Evolutionary conservation across 164 flowering plant species (phyloP).

Genomic region (Sedum album): DNA sequence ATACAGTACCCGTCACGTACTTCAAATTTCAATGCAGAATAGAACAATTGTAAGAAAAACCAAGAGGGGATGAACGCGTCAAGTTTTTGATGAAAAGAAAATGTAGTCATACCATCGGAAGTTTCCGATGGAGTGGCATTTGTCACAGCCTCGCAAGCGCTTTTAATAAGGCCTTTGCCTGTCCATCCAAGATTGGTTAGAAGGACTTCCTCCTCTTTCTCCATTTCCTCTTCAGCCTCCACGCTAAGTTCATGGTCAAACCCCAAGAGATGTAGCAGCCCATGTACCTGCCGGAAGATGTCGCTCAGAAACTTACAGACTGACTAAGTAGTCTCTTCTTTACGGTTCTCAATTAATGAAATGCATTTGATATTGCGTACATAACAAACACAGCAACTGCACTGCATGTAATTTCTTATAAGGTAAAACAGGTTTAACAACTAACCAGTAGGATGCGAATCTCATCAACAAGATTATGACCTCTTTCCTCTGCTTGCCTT

Average conservation of each 20-base stretch:
- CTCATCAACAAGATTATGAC: constrained; percentile 86
- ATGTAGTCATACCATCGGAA: constrained; percentile 42
- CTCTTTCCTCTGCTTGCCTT: constrained; percentile 91
- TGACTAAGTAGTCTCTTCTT: neutral
- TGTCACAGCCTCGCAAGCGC: constrained; percentile 52
- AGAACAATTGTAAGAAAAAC: neutral
- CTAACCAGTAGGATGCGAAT: constrained; percentile 88
- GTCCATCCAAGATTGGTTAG: constrained; percentile 80
- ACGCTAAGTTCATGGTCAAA: constrained; percentile 95
- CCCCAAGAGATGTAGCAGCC: constrained; percentile 84
- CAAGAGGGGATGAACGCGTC: constrained; percentile 7
- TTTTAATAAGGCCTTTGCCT: constrained; percentile 84
- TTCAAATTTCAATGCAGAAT: neutral
- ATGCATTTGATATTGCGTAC: neutral
- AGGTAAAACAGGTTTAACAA: too few species aligned
- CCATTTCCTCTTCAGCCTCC: constrained; percentile 91
- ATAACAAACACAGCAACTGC: neutral
- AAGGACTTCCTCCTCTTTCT: constrained; percentile 71
- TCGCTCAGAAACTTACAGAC: neutral
- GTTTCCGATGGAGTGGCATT: constrained; percentile 26
- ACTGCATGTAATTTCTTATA: neutral
- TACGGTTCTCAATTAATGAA: neutral
- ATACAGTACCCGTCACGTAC: too few species aligned
- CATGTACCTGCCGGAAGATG: constrained; percentile 65
- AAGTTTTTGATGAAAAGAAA: neutral